Base-by-base conservation (phyloP, 2,329 filamentous ascomycete species). In the Aspergillus thermomutatus region DNA sequence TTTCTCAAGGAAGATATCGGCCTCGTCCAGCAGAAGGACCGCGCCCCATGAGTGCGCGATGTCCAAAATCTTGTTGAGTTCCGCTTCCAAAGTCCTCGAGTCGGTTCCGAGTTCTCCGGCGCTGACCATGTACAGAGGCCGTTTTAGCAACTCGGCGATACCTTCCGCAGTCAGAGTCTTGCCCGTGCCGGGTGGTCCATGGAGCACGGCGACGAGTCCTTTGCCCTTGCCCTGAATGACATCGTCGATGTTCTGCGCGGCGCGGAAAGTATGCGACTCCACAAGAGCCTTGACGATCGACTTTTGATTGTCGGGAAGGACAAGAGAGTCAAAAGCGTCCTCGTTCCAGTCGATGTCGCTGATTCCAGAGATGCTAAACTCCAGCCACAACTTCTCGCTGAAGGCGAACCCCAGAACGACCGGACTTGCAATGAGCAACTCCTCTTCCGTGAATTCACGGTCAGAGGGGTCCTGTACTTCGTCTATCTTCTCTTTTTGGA, bases 151-250 rank as follows among this genome's bases (percentile, higher is more conserved):
- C 69, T 95, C 91, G 9, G 89, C 90, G 60, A 96, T 93, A 10
- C 88, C 89, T 70, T 96, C 91, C 1, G 90, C 91, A 0, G 92
- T 96, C 5, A 96, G 80, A 0, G 91, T 95, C 76, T 96, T 96
- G 51, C 92, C 92, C 0, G 91, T 93, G 19, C 91, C 92, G 0
- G 92, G 91, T 4, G 90, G 89, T 3, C 91, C 91, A 64, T 95
- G 91, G 0, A 96, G 82, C 1, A 96, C 89, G 41, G 84, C 82
- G 40, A 95, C 91, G 17, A 96, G 84, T 0, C 92, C 91, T 66
- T 90, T 91, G 57, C 91, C 92, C 72, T 96, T 96, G 66, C 91
- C 91, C 68, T 88, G 84, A 52, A 90, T 89, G 28, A 90, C 85
- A 69, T 90, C 91, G 72, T 95, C 91, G 61, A 95, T 92, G 52